Percentiles rank a stretch among this genome's conserved stretches.
phyloP scores from a whole-genome alignment of 2,329 filamentous ascomycete genomes.

The Arthrobotrys conoides region DNA sequence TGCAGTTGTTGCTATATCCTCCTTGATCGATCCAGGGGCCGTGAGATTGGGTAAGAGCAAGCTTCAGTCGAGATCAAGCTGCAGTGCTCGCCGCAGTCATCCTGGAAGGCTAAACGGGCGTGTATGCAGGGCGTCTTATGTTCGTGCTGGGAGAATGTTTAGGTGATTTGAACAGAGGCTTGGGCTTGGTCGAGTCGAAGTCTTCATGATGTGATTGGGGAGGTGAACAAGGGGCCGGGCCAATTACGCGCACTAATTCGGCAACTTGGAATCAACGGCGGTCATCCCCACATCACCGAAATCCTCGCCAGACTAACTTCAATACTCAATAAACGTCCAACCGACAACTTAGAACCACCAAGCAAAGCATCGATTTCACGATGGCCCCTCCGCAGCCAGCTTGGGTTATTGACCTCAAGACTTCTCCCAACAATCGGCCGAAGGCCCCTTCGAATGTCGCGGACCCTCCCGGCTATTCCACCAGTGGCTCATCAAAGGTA shows the following conservation, averaged over 20 bases:
- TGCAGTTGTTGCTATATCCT: slow-evolving; percentile 17
- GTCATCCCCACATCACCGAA: slow-evolving; percentile 50
- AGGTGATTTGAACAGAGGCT: background rate
- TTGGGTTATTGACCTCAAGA: slow-evolving; percentile 87
- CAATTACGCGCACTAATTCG: slow-evolving; percentile 53
- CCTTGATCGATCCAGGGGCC: slow-evolving; percentile 39
- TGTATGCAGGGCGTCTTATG: slow-evolving; percentile 14
- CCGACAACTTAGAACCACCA: background rate
- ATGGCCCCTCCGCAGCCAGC: slow-evolving; percentile 48
- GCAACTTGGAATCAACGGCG: slow-evolving; percentile 11
- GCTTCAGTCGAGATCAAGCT: slow-evolving; percentile 18
- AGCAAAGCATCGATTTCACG: slow-evolving; percentile 5
- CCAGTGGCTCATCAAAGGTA: slow-evolving; percentile 66
- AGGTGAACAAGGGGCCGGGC: slow-evolving; percentile 39
- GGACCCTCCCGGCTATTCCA: slow-evolving; percentile 88
- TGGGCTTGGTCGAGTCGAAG: background rate
- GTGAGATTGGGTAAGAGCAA: background rate
- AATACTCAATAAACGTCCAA: background rate
- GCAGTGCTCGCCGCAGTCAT: slow-evolving; percentile 34
- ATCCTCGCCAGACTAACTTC: slow-evolving; percentile 23
- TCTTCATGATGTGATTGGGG: slow-evolving; percentile 22
- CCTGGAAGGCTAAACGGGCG: slow-evolving; percentile 1
- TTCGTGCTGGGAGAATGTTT: slow-evolving; percentile 12
- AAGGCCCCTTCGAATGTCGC: slow-evolving; percentile 77
- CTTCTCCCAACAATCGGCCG: slow-evolving; percentile 76